phyloP scores from a whole-genome alignment of 371 early-diverging fungal genomes.

The Haplosporangium sp. region DNA sequence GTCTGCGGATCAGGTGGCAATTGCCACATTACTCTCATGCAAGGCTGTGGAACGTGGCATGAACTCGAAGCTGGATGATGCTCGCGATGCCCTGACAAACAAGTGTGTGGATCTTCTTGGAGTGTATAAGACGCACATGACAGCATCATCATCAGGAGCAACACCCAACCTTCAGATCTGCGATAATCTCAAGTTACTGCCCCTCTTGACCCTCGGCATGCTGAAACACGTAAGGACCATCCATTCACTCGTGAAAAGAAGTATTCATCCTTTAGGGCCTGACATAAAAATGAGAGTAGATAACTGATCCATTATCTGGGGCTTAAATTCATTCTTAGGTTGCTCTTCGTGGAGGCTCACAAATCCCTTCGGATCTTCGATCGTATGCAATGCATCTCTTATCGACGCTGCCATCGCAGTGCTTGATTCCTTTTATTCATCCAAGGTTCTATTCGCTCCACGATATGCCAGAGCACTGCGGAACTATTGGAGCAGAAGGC shows the following conservation, averaged over 20 bases:
- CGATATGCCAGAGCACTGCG: constrained; percentile 77
- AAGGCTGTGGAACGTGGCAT: constrained; percentile 92
- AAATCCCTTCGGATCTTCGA: constrained; percentile 76
- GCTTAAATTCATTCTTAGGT: constrained; percentile 48
- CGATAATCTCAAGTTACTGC: constrained; percentile 87
- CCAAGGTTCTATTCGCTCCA: constrained; percentile 91
- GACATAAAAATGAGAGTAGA: too few relatives aligned
- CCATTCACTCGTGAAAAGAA: too few relatives aligned
- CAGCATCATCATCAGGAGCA: constrained; percentile 77
- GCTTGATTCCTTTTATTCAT: constrained; percentile 74
- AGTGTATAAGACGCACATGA: constrained; percentile 86
- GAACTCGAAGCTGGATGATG: constrained; percentile 92
- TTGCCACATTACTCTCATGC: constrained; percentile 83
- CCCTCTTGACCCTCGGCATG: constrained; percentile 84
- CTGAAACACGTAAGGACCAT: constrained; percentile 74
- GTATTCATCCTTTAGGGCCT: neutral
- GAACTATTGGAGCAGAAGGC: constrained; percentile 68
- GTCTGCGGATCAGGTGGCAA: constrained; percentile 87
- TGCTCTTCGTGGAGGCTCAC: constrained; percentile 74
- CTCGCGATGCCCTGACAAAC: constrained; percentile 92
- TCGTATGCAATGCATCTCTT: constrained; percentile 78
- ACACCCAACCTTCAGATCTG: constrained; percentile 85
- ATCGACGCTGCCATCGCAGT: constrained; percentile 85
- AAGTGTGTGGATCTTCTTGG: constrained; percentile 88
- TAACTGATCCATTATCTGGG: too few relatives aligned